Base-by-base conservation (phyloP, 1,139 yeast species). In the Blastobotrys serpentis region DNA sequence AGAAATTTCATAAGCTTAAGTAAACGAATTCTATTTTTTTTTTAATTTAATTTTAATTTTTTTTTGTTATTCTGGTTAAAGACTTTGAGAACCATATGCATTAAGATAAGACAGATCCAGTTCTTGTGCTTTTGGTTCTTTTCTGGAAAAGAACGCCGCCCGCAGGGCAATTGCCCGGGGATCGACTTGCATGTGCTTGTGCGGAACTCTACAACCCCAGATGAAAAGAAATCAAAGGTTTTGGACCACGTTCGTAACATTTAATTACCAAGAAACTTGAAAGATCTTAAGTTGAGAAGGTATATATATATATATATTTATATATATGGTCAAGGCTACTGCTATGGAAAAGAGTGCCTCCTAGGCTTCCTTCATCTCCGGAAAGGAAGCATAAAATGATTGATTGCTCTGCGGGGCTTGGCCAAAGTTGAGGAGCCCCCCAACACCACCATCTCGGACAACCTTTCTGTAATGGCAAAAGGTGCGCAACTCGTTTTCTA, bases 161-260 rank as follows among this genome's bases (percentile, higher is more conserved):
- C 32, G 13, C 32, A 7, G 32, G 32, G 13, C 32, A 29, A 29
- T 7, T 6, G 13, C 32, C 13, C 32, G 32, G 4, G 4, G 32
- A 29, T 11, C 32, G 7, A 11, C 7, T 10, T 23, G 6, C 10
- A 6, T 23, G 6, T 23, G 26, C 96, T 0, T 73, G n/a, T n/a
- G n/a, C 26, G 26, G 26, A 10, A 23, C 10, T 10, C 26, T 5
- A 23, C 26, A 23, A 23, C 26, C 26, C 26, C 26, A 23, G 8
- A 23, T 6, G 10, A 23, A 23, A 23, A 23, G 26, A 10, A 23
- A 5, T 5, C n/a, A n/a, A n/a, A n/a, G n/a, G n/a, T n/a, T n/a
- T n/a, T n/a, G n/a, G n/a, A n/a, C n/a, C n/a, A n/a, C n/a, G n/a
- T n/a, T n/a, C n/a, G n/a, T n/a, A n/a, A n/a, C n/a, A n/a, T n/a